Conservation (phyloP, 345 rosid genomes). For the Syzygium oleosum region DNA sequence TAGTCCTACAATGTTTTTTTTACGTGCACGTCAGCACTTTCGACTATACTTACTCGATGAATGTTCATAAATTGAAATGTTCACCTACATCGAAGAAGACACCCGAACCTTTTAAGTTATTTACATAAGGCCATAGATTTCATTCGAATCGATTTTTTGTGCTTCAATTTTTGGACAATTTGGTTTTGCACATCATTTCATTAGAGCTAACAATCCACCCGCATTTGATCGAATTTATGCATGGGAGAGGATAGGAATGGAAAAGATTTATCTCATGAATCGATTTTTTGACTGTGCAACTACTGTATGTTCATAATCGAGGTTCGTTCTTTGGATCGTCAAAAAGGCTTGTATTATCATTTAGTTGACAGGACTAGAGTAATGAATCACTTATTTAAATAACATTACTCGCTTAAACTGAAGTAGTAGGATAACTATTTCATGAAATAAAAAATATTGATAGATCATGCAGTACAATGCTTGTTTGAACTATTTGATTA, state of each 20-base stretch:
- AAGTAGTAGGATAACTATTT: not conserved
- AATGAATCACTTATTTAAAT: not conserved
- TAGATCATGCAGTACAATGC: too few species aligned
- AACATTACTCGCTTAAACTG: not conserved
- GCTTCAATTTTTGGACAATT: too few species aligned
- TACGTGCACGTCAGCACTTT: not conserved
- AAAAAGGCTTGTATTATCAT: not conserved
- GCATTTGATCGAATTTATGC: not conserved
- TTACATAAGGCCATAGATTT: not conserved
- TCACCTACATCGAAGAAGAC: not conserved
- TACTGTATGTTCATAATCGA: not conserved
- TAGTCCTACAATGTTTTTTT: not conserved
- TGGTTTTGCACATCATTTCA: not conserved
- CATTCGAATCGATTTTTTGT: too few species aligned
- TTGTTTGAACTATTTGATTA: not conserved
- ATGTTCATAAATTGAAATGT: not conserved
- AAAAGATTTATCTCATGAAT: not conserved
- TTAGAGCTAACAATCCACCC: fast-evolving
- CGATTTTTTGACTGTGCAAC: not conserved
- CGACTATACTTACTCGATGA: not conserved
- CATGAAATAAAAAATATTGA: not conserved
- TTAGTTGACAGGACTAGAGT: not conserved
- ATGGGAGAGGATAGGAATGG: not conserved
- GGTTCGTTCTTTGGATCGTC: not conserved
- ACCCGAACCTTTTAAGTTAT: not conserved